Evolutionary conservation across 2,329 filamentous ascomycete species (phyloP).

Genomic region (Taxawa tesnikishii): DNA sequence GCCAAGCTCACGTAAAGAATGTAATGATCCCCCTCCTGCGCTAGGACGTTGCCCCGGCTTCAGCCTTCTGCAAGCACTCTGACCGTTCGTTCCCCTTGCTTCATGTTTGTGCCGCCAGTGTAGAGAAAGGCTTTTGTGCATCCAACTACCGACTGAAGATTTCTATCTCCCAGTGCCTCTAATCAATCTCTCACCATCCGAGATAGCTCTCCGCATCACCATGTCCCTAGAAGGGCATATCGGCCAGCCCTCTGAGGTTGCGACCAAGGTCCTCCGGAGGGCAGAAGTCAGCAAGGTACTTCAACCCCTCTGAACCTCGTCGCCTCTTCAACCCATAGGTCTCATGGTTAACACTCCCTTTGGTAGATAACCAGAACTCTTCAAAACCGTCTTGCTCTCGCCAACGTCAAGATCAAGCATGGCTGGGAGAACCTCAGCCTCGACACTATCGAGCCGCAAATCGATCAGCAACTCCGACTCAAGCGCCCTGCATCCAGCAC

Average conservation of each 20-base stretch:
- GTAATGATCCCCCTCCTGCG: too few relatives aligned
- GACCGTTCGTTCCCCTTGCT: too few relatives aligned
- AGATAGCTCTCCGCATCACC: too few relatives aligned
- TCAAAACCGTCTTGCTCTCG: conserved; percentile 86
- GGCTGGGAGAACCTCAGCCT: conserved; percentile 86
- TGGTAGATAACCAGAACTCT: conserved; percentile 79
- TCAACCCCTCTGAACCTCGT: not conserved
- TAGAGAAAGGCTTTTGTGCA: too few relatives aligned
- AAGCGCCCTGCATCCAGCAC: conserved; percentile 53
- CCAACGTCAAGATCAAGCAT: conserved; percentile 94
- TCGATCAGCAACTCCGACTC: conserved; percentile 66
- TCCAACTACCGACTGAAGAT: too few relatives aligned
- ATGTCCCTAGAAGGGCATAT: not conserved
- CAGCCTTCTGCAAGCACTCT: too few relatives aligned
- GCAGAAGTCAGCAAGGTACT: conserved; percentile 25
- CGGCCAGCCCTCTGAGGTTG: conserved; percentile 15
- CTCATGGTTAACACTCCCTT: conserved; percentile 5
- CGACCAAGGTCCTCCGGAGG: conserved; percentile 22
- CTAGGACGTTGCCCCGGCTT: too few relatives aligned
- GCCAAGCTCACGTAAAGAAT: too few relatives aligned
- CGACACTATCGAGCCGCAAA: conserved; percentile 71
- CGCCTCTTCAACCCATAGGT: conserved; percentile 1
- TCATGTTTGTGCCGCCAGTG: too few relatives aligned
- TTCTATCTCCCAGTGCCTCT: too few relatives aligned
- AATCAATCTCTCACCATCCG: too few relatives aligned